These are phyloP conservation scores for Kurtzmaniella cleridarum DNA, from an alignment of 805 yeast genomes.

Conservation along the genomic window DNA sequence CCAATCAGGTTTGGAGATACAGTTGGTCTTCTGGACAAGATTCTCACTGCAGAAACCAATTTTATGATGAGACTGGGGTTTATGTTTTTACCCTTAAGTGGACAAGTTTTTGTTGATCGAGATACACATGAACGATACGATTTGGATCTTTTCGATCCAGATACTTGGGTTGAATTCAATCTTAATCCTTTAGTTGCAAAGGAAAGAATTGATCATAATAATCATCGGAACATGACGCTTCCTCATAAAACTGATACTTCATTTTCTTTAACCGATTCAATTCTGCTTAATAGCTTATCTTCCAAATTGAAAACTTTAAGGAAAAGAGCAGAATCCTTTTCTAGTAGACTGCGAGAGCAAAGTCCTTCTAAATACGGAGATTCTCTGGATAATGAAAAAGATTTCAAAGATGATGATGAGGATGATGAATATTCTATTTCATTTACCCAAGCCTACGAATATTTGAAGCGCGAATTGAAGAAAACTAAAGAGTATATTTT, in stretches of 20 bases:
- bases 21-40: constrained; percentile 66
- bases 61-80: constrained; percentile 86
- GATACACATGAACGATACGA: constrained; percentile 53
- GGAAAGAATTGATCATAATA: constrained; percentile 15
- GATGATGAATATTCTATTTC: constrained; percentile 19
- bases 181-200: constrained; percentile 67
- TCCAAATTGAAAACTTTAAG: too few relatives aligned
- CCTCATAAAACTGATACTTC: too few relatives aligned
- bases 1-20: constrained; percentile 81
- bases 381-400: neutral
- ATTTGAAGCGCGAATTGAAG: constrained; percentile 56
- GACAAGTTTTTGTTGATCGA: constrained; percentile 64
- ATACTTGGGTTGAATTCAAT: constrained; percentile 73
- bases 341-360: neutral
- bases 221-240: too few relatives aligned
- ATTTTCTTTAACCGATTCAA: too few relatives aligned
- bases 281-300: too few relatives aligned
- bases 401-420: constrained; percentile 5
- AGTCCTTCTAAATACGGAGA: neutral
- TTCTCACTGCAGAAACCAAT: constrained; percentile 74
- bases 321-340: too few relatives aligned
- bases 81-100: constrained; percentile 70
- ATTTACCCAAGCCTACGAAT: constrained; percentile 58
- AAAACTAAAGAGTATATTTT: constrained; percentile 54
- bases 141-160: constrained; percentile 74